Evolutionary conservation across 257 asterid genomes (phyloP).

Genomic region (Nicotiana benthamiana): DNA sequence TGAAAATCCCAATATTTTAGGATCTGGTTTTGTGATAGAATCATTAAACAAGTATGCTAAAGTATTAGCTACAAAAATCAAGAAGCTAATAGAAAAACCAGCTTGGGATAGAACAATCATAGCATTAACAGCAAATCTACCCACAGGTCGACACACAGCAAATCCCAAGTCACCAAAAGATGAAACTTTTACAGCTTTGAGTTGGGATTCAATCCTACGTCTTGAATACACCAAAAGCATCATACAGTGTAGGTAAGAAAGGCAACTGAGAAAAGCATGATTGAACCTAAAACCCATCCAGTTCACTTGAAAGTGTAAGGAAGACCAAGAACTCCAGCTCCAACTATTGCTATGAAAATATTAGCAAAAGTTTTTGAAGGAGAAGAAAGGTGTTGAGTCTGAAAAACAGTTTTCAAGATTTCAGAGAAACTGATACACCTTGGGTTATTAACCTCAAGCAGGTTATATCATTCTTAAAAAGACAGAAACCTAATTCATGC

Average conservation of each 20-base stretch:
- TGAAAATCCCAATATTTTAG: conserved; percentile 40
- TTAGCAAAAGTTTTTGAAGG: conserved; percentile 74
- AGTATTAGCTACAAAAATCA: conserved; percentile 64
- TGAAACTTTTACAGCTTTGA: conserved; percentile 27
- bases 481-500: neutral
- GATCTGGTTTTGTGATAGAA: conserved; percentile 25
- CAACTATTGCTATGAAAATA: conserved; percentile 72
- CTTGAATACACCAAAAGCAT: conserved; percentile 62
- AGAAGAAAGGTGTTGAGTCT: conserved; percentile 43
- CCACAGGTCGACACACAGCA: conserved; percentile 60
- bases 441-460: neutral
- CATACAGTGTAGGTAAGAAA: conserved; percentile 72
- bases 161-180: conserved; percentile 89
- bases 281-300: conserved; percentile 59
- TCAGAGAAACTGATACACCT: no score
- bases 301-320: conserved; percentile 90
- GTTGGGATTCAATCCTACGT: conserved; percentile 37
- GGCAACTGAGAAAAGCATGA: conserved; percentile 55
- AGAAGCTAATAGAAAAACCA: conserved; percentile 73
- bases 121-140: conserved; percentile 62
- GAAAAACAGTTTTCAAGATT: neutral
- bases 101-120: conserved; percentile 80
- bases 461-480: neutral
- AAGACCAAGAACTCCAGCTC: conserved; percentile 89
- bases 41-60: conserved; percentile 42